Conservation (phyloP, 2,329 filamentous ascomycete species). For the Diaporthe velutina region DNA sequence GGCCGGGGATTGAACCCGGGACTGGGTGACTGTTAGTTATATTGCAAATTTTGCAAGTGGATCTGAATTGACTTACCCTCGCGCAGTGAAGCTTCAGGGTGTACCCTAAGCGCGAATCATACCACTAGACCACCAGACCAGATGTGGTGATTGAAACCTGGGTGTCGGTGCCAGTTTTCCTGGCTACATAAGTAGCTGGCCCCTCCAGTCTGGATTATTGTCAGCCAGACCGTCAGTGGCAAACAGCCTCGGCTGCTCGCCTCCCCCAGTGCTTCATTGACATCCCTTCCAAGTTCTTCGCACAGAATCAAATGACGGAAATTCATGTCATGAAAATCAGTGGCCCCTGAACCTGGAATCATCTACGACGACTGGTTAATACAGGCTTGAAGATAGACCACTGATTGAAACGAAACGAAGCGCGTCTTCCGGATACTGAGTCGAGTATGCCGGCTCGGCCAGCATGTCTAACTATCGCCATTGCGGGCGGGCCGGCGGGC, state of each 20-base stretch:
- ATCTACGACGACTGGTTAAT: fast-evolving
- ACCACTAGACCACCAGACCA: constrained; percentile 29
- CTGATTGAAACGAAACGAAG: background rate
- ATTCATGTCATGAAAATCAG: background rate
- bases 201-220: background rate
- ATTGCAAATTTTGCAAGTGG: constrained; percentile 11
- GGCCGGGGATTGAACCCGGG: constrained; percentile 35
- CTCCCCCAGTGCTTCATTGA: too few species aligned
- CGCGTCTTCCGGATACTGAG: background rate
- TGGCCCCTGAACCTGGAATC: background rate
- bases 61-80: constrained; percentile 21
- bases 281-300: too few species aligned
- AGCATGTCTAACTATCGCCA: background rate
- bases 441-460: background rate
- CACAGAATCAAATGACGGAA: too few species aligned
- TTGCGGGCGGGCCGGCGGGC: background rate
- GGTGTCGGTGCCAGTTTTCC: too few species aligned
- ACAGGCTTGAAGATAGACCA: background rate
- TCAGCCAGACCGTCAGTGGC: background rate
- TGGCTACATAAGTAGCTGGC: background rate
- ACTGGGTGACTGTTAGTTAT: constrained; percentile 12
- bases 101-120: constrained; percentile 28
- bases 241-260: background rate
- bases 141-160: background rate
- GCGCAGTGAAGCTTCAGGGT: constrained; percentile 23